Base-by-base conservation (phyloP, 768 basidiomycete species). In the Mycena venus region DNA sequence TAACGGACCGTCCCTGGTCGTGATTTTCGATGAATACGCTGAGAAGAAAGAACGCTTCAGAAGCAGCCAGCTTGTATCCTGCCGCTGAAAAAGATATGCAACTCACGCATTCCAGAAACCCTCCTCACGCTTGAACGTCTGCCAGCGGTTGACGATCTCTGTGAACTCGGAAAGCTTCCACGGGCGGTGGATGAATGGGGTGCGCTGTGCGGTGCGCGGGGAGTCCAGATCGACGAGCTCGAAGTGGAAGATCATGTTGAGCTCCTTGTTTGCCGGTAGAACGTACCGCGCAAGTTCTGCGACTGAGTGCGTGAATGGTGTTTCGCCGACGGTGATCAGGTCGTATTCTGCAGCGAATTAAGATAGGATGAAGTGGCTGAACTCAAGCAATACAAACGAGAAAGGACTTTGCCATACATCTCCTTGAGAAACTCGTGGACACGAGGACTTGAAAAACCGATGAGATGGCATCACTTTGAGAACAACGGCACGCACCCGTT, bases 1-100 rank as follows among this genome's bases (percentile, higher is more conserved):
- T 91, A 36, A 95, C 90, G 7, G 88, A 86, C 14, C 94, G 86
- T 2, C 90, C 82, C 51, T 91, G 89, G 81, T 94, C 93, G 80
- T 94, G 93, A 80, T 94, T 93, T 82, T 94, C 93, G 51, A 92
- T 88, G 82, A 87, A 93, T 9, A 89, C 81, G n/a, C 91, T 92
- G 47, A 29, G 59, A 65, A 17, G 42, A 61, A 65, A 17, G 42
- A 61, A 63, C 47, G 40, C 66, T 65, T 56, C 55, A 53, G n/a
- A n/a, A n/a, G n/a, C n/a, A n/a, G 55, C 36, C 3, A 44, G n/a
- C 67, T 55, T 23, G 5, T 34, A n/a, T 44, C 19, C 23, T 21
- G 19, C 23, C 11, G 23, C 47, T 23, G 73, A 76, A 42, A 69
- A 34, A 68, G 19, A 76, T 12, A 82, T n/a, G n/a, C n/a, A n/a